phyloP scores from a whole-genome alignment of 768 basidiomycete genomes.

The Trametes punicea region DNA sequence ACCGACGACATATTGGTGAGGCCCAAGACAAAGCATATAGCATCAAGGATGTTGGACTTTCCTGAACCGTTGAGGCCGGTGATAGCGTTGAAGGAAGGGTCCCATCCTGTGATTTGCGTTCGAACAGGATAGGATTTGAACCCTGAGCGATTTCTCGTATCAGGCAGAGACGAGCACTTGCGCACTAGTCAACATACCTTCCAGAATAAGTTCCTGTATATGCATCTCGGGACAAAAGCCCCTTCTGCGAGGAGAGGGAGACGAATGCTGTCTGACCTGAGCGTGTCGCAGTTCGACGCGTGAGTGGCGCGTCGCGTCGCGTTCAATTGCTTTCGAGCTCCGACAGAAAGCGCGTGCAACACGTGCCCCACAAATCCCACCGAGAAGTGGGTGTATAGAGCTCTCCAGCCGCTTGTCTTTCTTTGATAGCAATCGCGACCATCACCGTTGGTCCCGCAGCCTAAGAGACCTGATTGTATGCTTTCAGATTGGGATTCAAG shows the following conservation, averaged over 20 bases:
- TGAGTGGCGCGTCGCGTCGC: constrained; percentile 21
- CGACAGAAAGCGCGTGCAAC: constrained; percentile 3
- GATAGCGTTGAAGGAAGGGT: constrained; percentile 97
- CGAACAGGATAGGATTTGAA: constrained; percentile 98
- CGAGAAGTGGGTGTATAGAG: not conserved
- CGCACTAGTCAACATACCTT: constrained; percentile 49
- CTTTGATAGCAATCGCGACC: not conserved
- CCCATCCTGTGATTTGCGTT: constrained; percentile 96
- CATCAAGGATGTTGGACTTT: constrained; percentile 99
- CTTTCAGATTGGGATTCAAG: constrained; percentile 43
- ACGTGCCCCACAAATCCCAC: not conserved
- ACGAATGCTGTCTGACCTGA: not conserved
- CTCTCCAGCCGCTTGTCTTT: not conserved
- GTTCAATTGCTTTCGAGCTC: constrained; percentile 2
- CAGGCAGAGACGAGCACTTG: not conserved
- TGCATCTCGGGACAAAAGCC: constrained; percentile 53
- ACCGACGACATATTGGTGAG: constrained; percentile 97
- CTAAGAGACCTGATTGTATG: not conserved
- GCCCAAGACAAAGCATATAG: constrained; percentile 97
- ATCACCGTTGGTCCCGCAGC: not conserved
- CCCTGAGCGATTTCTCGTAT: constrained; percentile 43
- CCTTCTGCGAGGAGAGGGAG: not conserved
- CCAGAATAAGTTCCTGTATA: constrained; percentile 93
- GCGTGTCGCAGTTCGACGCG: constrained; percentile 10
- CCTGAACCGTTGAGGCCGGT: constrained; percentile 95